Evolutionary conservation across 1,139 yeast genomes (phyloP), one percentile per base, ranked within the genome.

Genomic region (Pichia terricola): DNA sequence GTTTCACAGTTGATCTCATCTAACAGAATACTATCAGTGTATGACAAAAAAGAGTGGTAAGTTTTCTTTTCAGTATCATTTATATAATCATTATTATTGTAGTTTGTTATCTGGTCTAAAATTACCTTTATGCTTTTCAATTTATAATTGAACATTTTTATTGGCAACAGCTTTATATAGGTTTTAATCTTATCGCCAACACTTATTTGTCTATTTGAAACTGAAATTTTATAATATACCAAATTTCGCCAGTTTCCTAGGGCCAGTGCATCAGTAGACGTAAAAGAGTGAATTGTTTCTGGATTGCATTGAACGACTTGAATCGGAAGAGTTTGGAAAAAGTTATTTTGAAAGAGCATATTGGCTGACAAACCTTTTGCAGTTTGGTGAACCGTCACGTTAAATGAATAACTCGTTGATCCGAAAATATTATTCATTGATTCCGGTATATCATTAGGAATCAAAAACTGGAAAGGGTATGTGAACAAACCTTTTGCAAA

Each of bases 201-300:
- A 7, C 46, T 43, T 7, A 55, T 28, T 5, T 45, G 41, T 40
- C 53, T 52, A 39, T 48, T 49, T 11, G 49, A 44, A 7, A 58
- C 38, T 1, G 45, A 9, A 31, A 59, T 41, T 40, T 54, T 49
- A 45, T 59, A 60, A n/a, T 46, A 48, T 10, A 55, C 41, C 36
- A 60, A 39, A 34, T 58, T 45, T 49, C 64, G 51, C 64, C 64
- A 60, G 37, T 50, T 56, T 6, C 63, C 64, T 28, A 54, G 28
- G 1, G 60, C 55, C 4, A 54, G 27, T 3, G 57, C 53, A 35
- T 52, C 51, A 27, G 45, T 32, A 7, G 37, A 10, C 1, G 43
- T 35, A 5, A 28, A 27, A 3, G 40, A 39, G 3, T 4, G 26
- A 2, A 10, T 40, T 9, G 10, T 41, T 36, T 45, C 51, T 2